These are phyloP conservation scores for Psilocybe subaeruginosa DNA, from an alignment of 768 basidiomycete species.

Conservation along the genomic window DNA sequence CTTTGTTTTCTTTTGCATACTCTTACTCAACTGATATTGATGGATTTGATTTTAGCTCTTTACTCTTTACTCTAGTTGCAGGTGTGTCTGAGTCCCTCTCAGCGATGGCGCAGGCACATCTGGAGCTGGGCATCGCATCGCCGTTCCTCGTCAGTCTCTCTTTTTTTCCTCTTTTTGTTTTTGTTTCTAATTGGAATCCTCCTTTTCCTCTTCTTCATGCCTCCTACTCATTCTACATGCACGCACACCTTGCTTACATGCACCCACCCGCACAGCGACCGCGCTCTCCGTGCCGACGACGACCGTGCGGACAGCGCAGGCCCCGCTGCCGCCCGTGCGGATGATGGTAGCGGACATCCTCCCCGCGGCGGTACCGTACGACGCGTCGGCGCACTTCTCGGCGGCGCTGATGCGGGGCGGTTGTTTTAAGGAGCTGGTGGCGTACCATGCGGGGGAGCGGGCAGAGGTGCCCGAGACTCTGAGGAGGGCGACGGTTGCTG, in stretches of 20 bases:
- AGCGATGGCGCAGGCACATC: constrained; percentile 76
- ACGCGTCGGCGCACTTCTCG: constrained; percentile 82
- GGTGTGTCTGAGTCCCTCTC: constrained; percentile 83
- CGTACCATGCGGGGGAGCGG: constrained; percentile 14
- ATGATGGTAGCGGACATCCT: constrained; percentile 94
- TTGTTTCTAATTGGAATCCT: not conserved
- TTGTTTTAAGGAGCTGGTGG: constrained; percentile 65
- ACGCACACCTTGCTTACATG: too few relatives aligned
- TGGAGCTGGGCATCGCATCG: constrained; percentile 78
- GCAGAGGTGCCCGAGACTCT: constrained; percentile 45
- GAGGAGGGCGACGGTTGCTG: constrained; percentile 70
- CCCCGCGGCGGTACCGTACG: constrained; percentile 80
- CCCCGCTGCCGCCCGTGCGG: constrained; percentile 52
- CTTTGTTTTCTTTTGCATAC: too few relatives aligned
- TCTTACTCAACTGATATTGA: too few relatives aligned
- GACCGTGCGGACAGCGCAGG: constrained; percentile 36
- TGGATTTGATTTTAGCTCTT: too few relatives aligned
- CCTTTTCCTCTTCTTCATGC: not conserved
- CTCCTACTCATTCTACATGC: too few relatives aligned
- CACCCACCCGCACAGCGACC: constrained; percentile 45
- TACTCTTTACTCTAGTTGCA: constrained; percentile 52
- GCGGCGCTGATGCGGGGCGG: constrained; percentile 51
- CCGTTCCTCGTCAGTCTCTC: constrained; percentile 72
- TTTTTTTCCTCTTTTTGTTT: not conserved
- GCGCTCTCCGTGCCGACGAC: constrained; percentile 80